These are phyloP conservation scores for Epichloe brachyelytri DNA, from an alignment of 2,329 filamentous ascomycete genomes.

Conservation along the genomic window DNA sequence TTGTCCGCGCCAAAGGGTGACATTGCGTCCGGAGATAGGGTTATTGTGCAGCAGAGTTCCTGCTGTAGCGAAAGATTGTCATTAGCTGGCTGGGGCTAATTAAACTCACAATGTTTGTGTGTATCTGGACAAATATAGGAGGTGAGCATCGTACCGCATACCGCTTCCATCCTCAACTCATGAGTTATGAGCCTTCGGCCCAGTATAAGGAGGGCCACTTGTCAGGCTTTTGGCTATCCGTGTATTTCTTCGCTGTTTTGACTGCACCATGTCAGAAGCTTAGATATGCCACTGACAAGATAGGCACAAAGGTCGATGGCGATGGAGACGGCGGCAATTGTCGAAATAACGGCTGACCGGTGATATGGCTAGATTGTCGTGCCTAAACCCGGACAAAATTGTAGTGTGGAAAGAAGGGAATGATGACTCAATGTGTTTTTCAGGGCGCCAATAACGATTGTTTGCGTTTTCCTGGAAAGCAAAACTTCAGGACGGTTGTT, in stretches of 20 bases:
- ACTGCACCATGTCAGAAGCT: not conserved
- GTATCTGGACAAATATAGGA: not conserved
- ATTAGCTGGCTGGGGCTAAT: not conserved
- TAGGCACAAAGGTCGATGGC: not conserved
- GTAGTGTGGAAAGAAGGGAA: too few relatives aligned
- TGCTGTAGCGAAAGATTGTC: not conserved
- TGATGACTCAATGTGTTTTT: too few relatives aligned
- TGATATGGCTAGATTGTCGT: not conserved
- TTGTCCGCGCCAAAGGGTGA: not conserved
- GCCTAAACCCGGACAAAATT: too few relatives aligned
- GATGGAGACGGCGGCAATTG: not conserved
- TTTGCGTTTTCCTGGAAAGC: not conserved
- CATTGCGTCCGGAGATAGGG: not conserved
- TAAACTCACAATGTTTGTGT: too few relatives aligned
- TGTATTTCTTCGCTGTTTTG: not conserved
- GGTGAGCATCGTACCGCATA: not conserved
- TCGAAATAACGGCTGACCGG: not conserved
- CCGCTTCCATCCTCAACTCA: not conserved
- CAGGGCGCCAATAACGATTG: not conserved
- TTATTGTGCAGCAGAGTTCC: not conserved
- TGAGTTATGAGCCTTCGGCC: too few relatives aligned
- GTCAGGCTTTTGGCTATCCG: not conserved
- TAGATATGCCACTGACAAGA: not conserved
- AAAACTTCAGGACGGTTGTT: not conserved
- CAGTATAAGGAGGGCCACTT: not conserved